A percentile compares a stretch with the other conserved stretches of the same genome.
Conservation (phyloP, 331 rosid genomes). For the Quercus lobata region DNA sequence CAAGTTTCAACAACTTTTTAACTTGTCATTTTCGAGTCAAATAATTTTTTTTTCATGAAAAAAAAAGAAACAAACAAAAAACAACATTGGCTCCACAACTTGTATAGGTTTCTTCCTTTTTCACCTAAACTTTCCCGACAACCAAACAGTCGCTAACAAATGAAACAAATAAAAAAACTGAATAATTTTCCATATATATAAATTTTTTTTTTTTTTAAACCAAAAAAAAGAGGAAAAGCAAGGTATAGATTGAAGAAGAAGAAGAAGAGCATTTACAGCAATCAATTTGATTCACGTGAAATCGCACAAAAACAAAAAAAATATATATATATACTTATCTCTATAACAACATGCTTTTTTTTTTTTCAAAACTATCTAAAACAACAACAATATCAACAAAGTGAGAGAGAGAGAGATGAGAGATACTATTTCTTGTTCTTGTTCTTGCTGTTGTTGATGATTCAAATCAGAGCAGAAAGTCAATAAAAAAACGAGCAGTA, state of each 20-base stretch:
- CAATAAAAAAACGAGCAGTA: background rate
- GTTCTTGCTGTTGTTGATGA: slow-evolving; percentile 14
- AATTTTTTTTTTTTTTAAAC: too few relatives aligned
- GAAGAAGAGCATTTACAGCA: background rate
- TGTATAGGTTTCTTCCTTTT: slow-evolving; percentile 12
- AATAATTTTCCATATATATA: background rate
- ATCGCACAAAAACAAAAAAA: background rate
- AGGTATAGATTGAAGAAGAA: background rate
- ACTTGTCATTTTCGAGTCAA: background rate
- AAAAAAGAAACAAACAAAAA: background rate
- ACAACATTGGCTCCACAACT: slow-evolving; percentile 29
- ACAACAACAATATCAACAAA: background rate
- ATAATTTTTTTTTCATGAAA: background rate
- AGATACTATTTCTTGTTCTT: background rate
- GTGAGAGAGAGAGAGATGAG: background rate
- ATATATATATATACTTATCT: too few relatives aligned
- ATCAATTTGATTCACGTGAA: background rate
- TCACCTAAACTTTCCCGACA: slow-evolving; percentile 18
- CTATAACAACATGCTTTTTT: background rate
- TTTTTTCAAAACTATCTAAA: background rate
- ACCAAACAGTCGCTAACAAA: slow-evolving; percentile 25
- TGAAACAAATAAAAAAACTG: slow-evolving; percentile 13
- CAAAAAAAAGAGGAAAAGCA: background rate
- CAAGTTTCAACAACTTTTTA: background rate
- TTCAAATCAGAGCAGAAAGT: slow-evolving; percentile 1